A percentile compares a stretch with the other conserved stretches of the same genome.
Conservation (phyloP, 2,329 filamentous ascomycete genomes). For the Botryosphaeria dothidea region DNA sequence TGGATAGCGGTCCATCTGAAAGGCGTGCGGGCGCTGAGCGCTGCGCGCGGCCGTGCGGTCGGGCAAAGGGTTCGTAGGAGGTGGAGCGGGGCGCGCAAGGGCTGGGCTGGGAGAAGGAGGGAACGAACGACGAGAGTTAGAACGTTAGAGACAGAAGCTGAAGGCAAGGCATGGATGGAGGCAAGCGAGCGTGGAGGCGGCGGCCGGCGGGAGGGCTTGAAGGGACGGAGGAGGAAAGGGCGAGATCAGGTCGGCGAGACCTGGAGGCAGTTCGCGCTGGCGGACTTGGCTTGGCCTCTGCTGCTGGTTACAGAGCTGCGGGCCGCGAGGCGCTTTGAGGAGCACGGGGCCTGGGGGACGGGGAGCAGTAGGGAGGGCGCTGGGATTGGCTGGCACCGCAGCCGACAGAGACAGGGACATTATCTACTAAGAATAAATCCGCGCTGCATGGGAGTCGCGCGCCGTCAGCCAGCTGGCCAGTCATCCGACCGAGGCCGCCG, state of each 20-base stretch:
- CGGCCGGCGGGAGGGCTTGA: not conserved
- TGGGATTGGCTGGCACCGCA: constrained; percentile 10
- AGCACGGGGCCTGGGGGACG: not conserved
- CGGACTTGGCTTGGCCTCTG: not conserved
- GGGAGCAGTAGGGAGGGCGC: constrained; percentile 10
- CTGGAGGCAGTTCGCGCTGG: not conserved
- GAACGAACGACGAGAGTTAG: constrained; percentile 18
- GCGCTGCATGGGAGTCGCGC: constrained; percentile 8
- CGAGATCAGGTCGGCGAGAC: constrained; percentile 5
- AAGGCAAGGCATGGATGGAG: constrained; percentile 10
- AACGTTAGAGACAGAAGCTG: constrained; percentile 18
- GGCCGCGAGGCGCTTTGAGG: not conserved
- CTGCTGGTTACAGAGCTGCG: not conserved
- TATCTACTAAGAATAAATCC: constrained; percentile 16
- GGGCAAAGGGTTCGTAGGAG: not conserved
- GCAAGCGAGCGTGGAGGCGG: constrained; percentile 17
- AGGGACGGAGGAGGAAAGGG: constrained; percentile 10
- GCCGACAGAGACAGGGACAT: constrained; percentile 14
- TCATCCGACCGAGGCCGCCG: constrained; percentile 17
- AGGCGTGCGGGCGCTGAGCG: not conserved
- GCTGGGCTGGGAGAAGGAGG: not conserved
- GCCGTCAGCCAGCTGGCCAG: constrained; percentile 12
- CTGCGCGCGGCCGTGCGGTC: not conserved
- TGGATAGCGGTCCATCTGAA: constrained; percentile 13
- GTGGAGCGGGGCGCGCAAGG: not conserved